These are phyloP conservation scores for Trifolium fragiferum DNA, from an alignment of 306 rosid species.

Conservation along the genomic window DNA sequence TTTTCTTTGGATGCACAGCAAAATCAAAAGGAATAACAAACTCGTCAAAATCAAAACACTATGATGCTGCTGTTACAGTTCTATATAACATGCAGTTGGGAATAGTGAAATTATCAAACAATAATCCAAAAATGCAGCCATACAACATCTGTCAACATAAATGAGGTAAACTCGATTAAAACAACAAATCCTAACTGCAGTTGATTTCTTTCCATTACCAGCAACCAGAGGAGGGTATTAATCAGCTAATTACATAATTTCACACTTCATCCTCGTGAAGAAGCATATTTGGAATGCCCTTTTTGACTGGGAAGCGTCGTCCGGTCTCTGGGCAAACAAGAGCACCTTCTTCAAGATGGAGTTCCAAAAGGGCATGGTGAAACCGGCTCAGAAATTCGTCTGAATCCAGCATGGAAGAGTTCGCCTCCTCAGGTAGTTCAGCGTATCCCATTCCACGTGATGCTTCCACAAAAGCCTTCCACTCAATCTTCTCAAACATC, in stretches of 20 bases:
- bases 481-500: conserved; percentile 80
- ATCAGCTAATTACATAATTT: conserved; percentile 18
- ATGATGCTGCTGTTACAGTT: not conserved
- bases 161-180: not conserved
- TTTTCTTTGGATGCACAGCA: no score
- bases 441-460: conserved; percentile 69
- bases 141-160: not conserved
- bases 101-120: conserved; percentile 16
- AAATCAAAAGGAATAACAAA: not conserved
- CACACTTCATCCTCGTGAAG: conserved; percentile 96
- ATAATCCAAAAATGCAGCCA: not conserved
- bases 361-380: conserved; percentile 91
- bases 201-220: conserved; percentile 5
- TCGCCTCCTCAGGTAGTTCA: conserved; percentile 78
- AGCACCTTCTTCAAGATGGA: conserved; percentile 89
- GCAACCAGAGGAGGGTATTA: not conserved
- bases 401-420: conserved; percentile 70
- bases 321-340: conserved; percentile 86
- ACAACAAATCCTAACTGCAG: not conserved
- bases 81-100: not conserved
- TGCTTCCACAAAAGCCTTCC: conserved; percentile 73
- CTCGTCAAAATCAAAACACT: not conserved
- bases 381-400: conserved; percentile 73
- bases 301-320: conserved; percentile 73
- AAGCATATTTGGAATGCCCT: conserved; percentile 93